A percentile compares a stretch with the other conserved stretches of the same genome.
These are phyloP conservation scores for Pholiota microspora DNA, from an alignment of 768 basidiomycete species.

Conservation along the genomic window DNA sequence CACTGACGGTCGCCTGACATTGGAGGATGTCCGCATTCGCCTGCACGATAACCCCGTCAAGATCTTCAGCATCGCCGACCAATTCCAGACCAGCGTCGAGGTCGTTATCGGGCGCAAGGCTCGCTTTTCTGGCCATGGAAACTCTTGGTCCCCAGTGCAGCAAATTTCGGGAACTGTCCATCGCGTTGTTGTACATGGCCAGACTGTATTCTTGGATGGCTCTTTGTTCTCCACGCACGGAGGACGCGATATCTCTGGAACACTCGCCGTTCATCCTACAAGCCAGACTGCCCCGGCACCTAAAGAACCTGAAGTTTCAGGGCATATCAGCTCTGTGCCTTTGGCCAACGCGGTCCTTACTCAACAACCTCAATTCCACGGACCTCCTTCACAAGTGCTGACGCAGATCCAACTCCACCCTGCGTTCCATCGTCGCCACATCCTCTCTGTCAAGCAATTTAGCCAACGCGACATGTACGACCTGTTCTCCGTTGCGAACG, in stretches of 20 bases:
- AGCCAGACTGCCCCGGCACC: slow-evolving; percentile 19
- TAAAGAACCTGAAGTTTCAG: slow-evolving; percentile 29
- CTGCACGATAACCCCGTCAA: slow-evolving; percentile 89
- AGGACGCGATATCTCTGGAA: slow-evolving; percentile 73
- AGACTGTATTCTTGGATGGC: slow-evolving; percentile 90
- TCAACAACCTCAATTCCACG: slow-evolving; percentile 26
- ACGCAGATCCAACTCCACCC: slow-evolving; percentile 65
- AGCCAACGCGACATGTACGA: slow-evolving; percentile 86
- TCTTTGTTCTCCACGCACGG: slow-evolving; percentile 53
- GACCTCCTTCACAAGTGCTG: slow-evolving; percentile 37
- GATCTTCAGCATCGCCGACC: slow-evolving; percentile 90
- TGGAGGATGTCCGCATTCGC: slow-evolving; percentile 80
- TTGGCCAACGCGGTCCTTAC: slow-evolving; percentile 22
- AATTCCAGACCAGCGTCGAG: slow-evolving; percentile 84
- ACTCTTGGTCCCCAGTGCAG: slow-evolving; percentile 83
- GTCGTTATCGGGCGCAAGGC: slow-evolving; percentile 82
- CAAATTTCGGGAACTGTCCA: slow-evolving; percentile 73
- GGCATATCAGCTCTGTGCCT: slow-evolving; percentile 24
- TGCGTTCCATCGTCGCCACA: slow-evolving; percentile 90
- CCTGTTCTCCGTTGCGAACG: slow-evolving; percentile 91
- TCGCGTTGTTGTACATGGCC: slow-evolving; percentile 86
- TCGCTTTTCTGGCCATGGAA: slow-evolving; percentile 46
- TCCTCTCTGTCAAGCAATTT: slow-evolving; percentile 94
- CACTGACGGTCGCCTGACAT: slow-evolving; percentile 68
- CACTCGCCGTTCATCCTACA: slow-evolving; percentile 35